Percentiles rank a stretch among this genome's conserved stretches.
Evolutionary conservation across 176 grass and related monocot species (phyloP).

Genomic region (Rhynchospora breviuscula): DNA sequence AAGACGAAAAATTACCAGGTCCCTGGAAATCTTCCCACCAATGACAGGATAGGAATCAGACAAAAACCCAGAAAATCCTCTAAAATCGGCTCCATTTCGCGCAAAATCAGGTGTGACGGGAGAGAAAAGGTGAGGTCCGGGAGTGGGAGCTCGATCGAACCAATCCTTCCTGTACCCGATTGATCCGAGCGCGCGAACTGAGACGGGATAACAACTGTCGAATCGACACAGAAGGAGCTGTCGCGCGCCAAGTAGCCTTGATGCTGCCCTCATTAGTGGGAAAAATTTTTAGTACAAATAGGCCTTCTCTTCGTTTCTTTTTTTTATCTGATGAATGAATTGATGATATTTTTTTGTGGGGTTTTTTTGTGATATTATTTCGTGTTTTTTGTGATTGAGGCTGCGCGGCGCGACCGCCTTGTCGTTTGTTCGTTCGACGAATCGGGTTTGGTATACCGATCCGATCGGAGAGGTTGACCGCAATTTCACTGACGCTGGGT

Average conservation of each 20-base stretch:
- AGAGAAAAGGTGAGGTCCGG: neutral
- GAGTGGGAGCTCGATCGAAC: constrained; percentile 14
- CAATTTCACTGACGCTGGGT: neutral
- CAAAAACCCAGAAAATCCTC: constrained; percentile 21
- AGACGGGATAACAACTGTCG: constrained; percentile 16
- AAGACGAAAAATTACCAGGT: constrained; percentile 24
- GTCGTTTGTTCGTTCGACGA: neutral
- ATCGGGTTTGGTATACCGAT: neutral
- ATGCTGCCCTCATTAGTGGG: constrained; percentile 32
- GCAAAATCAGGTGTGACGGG: neutral
- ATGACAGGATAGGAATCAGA: constrained; percentile 20
- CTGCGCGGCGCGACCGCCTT: neutral
- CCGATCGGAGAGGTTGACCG: neutral
- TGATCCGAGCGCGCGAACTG: constrained; percentile 19
- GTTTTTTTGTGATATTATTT: neutral
- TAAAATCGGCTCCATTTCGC: constrained; percentile 11
- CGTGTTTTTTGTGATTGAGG: neutral
- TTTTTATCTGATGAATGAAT: neutral
- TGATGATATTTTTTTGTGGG: neutral
- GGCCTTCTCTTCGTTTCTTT: neutral
- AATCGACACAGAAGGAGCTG: constrained; percentile 23
- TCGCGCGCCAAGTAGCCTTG: constrained; percentile 25
- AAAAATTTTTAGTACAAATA: neutral
- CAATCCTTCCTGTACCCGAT: neutral
- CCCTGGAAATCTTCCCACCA: constrained; percentile 23